A percentile compares a stretch with the other conserved stretches of the same genome.
phyloP scores from a whole-genome alignment of 352 stramenopile genomes.

The Globisporangium nunn region DNA sequence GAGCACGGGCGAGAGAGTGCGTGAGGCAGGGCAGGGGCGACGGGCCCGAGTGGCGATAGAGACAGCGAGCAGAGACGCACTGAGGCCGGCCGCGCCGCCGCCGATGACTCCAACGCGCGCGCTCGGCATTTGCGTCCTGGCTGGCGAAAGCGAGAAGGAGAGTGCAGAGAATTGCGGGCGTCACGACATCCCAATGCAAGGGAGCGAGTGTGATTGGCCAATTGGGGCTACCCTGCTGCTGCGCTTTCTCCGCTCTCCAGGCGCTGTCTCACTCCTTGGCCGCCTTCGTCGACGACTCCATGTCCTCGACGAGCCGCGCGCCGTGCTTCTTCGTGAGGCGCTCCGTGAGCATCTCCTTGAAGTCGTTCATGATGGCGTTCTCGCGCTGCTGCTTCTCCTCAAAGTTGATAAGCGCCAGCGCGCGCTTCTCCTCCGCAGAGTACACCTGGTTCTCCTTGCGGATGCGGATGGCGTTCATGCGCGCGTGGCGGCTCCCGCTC shows the following conservation, averaged over 20 bases:
- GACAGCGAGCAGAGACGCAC: constrained; percentile 29
- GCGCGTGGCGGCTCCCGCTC: constrained; percentile 94
- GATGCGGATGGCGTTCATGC: constrained; percentile 99
- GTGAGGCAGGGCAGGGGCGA: neutral
- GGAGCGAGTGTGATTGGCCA: neutral
- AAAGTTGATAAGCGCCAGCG: constrained; percentile 97
- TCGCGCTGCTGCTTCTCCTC: constrained; percentile 99
- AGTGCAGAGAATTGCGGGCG: too few relatives aligned
- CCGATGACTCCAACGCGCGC: constrained; percentile 61
- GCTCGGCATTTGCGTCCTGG: neutral
- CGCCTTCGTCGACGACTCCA: constrained; percentile 57
- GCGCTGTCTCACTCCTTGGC: constrained; percentile 15
- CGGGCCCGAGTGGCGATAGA: neutral
- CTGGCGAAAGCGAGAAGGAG: neutral
- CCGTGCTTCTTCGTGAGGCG: constrained; percentile 86
- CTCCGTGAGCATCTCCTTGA: constrained; percentile 90
- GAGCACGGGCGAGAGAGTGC: constrained; percentile 3
- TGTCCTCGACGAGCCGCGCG: constrained; percentile 78
- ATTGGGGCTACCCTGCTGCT: neutral
- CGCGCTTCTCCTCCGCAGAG: constrained; percentile 97
- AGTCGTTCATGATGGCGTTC: constrained; percentile 96
- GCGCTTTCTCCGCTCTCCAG: too few relatives aligned
- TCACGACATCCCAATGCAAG: neutral
- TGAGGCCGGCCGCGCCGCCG: constrained; percentile 65
- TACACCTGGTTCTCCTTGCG: constrained; percentile 99